Base-by-base conservation (phyloP, 108 stramenopile genomes). In the Cyclostephanos tholiformis region DNA sequence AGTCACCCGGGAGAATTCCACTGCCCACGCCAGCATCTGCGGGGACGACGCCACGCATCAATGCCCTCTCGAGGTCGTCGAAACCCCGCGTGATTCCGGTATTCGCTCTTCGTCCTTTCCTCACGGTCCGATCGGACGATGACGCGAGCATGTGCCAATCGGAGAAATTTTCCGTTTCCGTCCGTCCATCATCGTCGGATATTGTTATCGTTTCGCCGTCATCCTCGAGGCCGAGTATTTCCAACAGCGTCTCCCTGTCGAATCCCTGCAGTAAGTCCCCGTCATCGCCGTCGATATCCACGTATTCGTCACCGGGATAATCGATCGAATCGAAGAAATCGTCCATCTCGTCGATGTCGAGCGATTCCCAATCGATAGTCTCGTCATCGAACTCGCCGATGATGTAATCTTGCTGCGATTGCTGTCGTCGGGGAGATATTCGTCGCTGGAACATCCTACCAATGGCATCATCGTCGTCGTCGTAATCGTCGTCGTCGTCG, bases 1-100 rank as follows among this genome's bases (percentile, higher is more conserved):
- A 89, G 71, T 96, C 95, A n/a, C 91, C 91, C 4, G 95, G 91
- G 2, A 93, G 71, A 8, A 78, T 72, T 27, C 89, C 86, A 23
- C 81, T 89, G 32, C 94, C 94, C 10, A 94, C 93, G 65, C 84
- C 86, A 16, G 93, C 93, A 36, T 80, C 77, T 17, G 85, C 93
- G 29, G 82, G 63, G 43, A 94, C 83, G 14, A 86, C 85, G n/a
- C 89, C 87, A 16, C 84, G 71, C 65, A 84, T 68, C 38, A 91
- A 58, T 43, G 83, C 81, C n/a, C 71, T 80, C 64, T 90, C 85
- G 26, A 94, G 71, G 71, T 90, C 88, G 55, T 89, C 86, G 50
- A 94, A 88, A 19, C 87, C 82, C 57, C 46, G 64, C 25, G 67
- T 46, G 20, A 26, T 36, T 30, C 4, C 32, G 32, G 2, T 32